Percentiles rank a stretch among this genome's conserved stretches.
These are phyloP conservation scores for Trypanosoma vivax DNA, from an alignment of 208 protist species.

Conservation along the genomic window DNA sequence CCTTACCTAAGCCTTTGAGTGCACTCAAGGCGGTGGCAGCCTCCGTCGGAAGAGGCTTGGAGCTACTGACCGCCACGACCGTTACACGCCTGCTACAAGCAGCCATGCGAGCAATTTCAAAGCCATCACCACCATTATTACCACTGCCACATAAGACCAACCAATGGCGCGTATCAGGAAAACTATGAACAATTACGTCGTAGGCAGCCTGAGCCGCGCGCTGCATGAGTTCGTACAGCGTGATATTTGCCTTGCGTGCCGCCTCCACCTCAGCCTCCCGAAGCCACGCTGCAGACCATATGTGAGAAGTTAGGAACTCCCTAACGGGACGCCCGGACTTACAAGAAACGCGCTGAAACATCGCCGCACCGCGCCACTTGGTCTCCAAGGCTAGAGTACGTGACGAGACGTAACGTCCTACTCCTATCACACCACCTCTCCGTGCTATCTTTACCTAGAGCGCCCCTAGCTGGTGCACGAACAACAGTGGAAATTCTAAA, in stretches of 20 bases:
- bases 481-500: too few relatives aligned
- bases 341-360: too few relatives aligned
- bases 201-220: slow-evolving; percentile 54
- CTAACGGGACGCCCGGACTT: too few relatives aligned
- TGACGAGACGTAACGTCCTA: too few relatives aligned
- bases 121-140: slow-evolving; percentile 86
- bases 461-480: too few relatives aligned
- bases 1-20: slow-evolving; percentile 16
- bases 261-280: slow-evolving; percentile 53
- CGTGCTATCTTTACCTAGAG: too few relatives aligned
- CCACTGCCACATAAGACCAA: slow-evolving; percentile 71
- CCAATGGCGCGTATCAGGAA: slow-evolving; percentile 42
- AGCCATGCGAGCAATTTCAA: slow-evolving; percentile 64
- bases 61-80: slow-evolving; percentile 48
- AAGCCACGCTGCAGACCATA: slow-evolving; percentile 73
- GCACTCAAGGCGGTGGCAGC: slow-evolving; percentile 34
- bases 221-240: slow-evolving; percentile 64
- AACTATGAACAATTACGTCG: slow-evolving; percentile 28
- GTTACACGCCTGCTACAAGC: slow-evolving; percentile 30
- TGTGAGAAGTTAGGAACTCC: slow-evolving; percentile 8
- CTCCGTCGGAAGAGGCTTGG: slow-evolving; percentile 49
- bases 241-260: slow-evolving; percentile 39
- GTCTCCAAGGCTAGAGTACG: too few relatives aligned
- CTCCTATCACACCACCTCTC: too few relatives aligned
- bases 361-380: too few relatives aligned